A percentile compares a stretch with the other conserved stretches of the same genome.
These are phyloP conservation scores for Phyllostachys edulis DNA, from an alignment of 176 grass and related monocot genomes.

Conservation along the genomic window DNA sequence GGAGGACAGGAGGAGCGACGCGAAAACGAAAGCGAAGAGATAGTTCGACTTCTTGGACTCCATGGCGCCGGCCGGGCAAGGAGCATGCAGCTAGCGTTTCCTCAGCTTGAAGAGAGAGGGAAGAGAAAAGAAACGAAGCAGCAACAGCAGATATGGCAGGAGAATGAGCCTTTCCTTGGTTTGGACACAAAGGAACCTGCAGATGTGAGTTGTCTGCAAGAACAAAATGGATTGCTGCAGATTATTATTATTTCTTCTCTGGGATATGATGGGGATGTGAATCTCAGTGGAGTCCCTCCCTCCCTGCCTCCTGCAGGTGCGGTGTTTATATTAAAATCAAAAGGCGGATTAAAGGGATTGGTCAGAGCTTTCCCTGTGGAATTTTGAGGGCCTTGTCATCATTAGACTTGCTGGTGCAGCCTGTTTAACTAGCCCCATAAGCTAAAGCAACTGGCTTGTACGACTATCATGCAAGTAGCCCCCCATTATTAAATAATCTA, in stretches of 20 bases:
- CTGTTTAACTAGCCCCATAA: conserved; percentile 38
- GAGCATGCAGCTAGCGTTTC: conserved; percentile 26
- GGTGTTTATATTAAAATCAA: conserved; percentile 35
- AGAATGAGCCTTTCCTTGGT: conserved; percentile 51
- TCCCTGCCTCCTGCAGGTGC: background rate
- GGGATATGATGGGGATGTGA: conserved; percentile 43
- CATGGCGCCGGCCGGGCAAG: conserved; percentile 31
- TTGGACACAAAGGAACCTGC: conserved; percentile 68
- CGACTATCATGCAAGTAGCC: conserved; percentile 23
- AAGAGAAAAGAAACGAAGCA: background rate
- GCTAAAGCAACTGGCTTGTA: conserved; percentile 41
- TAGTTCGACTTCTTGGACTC: conserved; percentile 35
- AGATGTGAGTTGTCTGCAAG: conserved; percentile 40
- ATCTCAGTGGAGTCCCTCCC: conserved; percentile 55
- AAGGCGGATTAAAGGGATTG: conserved; percentile 39
- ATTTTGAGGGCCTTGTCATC: conserved; percentile 51
- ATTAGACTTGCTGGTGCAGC: conserved; percentile 56
- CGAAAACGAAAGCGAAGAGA: conserved; percentile 31
- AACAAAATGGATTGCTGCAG: conserved; percentile 30
- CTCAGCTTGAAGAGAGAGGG: conserved; percentile 39
- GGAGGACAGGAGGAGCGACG: conserved; percentile 37
- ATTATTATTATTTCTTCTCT: conserved; percentile 4
- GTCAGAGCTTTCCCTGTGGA: conserved; percentile 52
- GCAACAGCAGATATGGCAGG: conserved; percentile 25
- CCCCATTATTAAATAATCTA: conserved; percentile 5